Conservation (phyloP, 2,329 filamentous ascomycete species). For the Cylindrodendrum hubeiense region DNA sequence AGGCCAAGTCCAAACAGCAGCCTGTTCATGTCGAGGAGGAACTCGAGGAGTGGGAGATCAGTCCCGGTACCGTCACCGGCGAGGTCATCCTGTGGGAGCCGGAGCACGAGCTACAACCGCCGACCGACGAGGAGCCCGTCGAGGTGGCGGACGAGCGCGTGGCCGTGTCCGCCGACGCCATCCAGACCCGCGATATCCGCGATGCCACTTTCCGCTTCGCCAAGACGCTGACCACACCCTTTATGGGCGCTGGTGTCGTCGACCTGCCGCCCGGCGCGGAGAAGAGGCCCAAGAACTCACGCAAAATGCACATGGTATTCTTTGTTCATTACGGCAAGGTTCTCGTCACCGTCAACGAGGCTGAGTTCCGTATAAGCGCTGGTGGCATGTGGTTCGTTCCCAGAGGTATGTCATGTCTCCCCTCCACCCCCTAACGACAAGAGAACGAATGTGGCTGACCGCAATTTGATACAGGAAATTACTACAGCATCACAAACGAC, state of each 20-base stretch:
- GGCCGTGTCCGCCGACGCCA: constrained; percentile 67
- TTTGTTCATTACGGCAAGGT: constrained; percentile 90
- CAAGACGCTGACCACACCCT: constrained; percentile 86
- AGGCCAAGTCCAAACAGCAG: constrained; percentile 47
- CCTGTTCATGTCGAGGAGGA: constrained; percentile 62
- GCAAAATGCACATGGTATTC: constrained; percentile 98
- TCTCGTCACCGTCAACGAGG: constrained; percentile 80
- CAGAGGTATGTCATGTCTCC: constrained; percentile 74
- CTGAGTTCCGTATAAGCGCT: constrained; percentile 83
- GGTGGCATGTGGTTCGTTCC: constrained; percentile 96
- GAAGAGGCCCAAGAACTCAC: constrained; percentile 91
- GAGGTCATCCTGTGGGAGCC: constrained; percentile 75
- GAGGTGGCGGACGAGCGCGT: constrained; percentile 67
- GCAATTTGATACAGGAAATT: constrained; percentile 76
- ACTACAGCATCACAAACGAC: constrained; percentile 91
- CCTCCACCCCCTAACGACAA: neutral
- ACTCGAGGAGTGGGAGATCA: constrained; percentile 78
- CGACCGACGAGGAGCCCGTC: constrained; percentile 65
- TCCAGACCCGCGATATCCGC: constrained; percentile 69
- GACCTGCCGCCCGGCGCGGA: constrained; percentile 86
- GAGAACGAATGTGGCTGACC: constrained; percentile 15
- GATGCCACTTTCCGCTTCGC: constrained; percentile 86
- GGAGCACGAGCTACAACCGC: constrained; percentile 66
- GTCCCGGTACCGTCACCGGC: constrained; percentile 73
- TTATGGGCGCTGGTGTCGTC: constrained; percentile 91